Evolutionary conservation across 2,329 filamentous ascomycete species (phyloP).

Genomic region (Leptographium radiaticola): DNA sequence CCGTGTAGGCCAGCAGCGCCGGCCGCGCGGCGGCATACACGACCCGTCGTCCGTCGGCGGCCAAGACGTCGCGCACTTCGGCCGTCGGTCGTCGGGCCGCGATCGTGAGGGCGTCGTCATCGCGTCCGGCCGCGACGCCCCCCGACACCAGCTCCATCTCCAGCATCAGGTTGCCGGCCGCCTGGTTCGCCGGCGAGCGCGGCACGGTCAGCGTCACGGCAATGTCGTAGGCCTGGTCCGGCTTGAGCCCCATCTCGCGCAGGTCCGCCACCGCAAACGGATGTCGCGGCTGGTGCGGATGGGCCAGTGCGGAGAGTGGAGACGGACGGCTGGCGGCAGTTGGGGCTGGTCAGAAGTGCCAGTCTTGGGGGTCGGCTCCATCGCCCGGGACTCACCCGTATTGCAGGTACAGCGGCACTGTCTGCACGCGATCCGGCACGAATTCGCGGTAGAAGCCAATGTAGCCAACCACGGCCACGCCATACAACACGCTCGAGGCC

Average conservation of each 20-base stretch:
- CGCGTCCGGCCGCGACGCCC: conserved; percentile 5
- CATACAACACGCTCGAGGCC: conserved; percentile 30
- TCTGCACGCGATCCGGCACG: conserved; percentile 40
- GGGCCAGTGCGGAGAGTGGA: not conserved
- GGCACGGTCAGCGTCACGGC: conserved; percentile 63
- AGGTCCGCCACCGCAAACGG: conserved; percentile 39
- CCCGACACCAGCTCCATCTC: conserved; percentile 55
- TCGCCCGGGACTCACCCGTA: conserved; percentile 33
- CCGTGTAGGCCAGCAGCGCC: conserved; percentile 67
- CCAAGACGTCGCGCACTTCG: conserved; percentile 20
- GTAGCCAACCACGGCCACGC: conserved; percentile 34
- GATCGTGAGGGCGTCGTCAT: conserved; percentile 15
- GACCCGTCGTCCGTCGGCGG: conserved; percentile 21
- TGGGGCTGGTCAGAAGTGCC: no score
- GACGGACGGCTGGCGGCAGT: not conserved
- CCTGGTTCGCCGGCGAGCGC: conserved; percentile 60
- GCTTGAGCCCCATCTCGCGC: conserved; percentile 40
- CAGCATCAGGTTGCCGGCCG: conserved; percentile 89
- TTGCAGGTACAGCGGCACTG: conserved; percentile 40
- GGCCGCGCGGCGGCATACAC: conserved; percentile 58
- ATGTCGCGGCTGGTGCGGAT: not conserved
- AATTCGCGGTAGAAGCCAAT: conserved; percentile 42
- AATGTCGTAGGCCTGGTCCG: conserved; percentile 75
- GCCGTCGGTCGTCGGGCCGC: conserved; percentile 15
- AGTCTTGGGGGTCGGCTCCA: not conserved